A percentile compares a stretch with the other conserved stretches of the same genome.
phyloP scores from a whole-genome alignment of 1,284 basidiomycete genomes.

The Volvariella surrecta region DNA sequence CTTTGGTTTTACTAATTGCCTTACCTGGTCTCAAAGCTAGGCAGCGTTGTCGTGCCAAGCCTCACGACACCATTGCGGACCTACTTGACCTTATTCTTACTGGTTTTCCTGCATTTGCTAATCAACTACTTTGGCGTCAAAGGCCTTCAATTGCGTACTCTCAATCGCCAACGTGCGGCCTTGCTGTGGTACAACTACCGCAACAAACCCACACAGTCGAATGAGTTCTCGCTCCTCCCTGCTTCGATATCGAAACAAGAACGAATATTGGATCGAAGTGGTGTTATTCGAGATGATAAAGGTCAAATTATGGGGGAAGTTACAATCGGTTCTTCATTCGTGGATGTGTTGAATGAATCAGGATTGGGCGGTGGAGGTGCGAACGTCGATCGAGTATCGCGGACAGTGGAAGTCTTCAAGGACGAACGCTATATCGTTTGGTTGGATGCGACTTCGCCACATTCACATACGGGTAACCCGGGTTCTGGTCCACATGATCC shows the following conservation, averaged over 20 bases:
- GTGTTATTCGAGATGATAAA: constrained; percentile 25
- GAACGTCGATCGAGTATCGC: too few relatives aligned
- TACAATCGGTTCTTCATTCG: constrained; percentile 34
- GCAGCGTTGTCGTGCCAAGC: constrained; percentile 47
- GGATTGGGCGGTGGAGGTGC: constrained; percentile 17
- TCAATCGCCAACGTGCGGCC: constrained; percentile 50
- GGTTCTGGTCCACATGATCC: constrained; percentile 9
- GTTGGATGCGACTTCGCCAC: constrained; percentile 24
- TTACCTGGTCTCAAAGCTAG: constrained; percentile 31
- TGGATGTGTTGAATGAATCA: constrained; percentile 17
- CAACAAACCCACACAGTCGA: constrained; percentile 7
- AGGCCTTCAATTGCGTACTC: constrained; percentile 42
- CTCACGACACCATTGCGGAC: constrained; percentile 40
- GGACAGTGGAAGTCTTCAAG: constrained; percentile 23
- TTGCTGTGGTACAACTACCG: constrained; percentile 42
- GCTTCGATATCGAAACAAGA: constrained; percentile 25
- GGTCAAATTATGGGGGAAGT: constrained; percentile 28
- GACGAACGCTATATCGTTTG: constrained; percentile 43
- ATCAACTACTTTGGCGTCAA: constrained; percentile 54
- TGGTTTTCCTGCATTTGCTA: constrained; percentile 45
- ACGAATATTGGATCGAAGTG: constrained; percentile 26
- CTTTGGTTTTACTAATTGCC: background rate
- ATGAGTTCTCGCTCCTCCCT: constrained; percentile 20
- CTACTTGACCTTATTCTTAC: constrained; percentile 38
- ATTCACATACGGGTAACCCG: constrained; percentile 1